These are phyloP conservation scores for Cordyceps javanica DNA, from an alignment of 2,329 filamentous ascomycete genomes.

Conservation along the genomic window DNA sequence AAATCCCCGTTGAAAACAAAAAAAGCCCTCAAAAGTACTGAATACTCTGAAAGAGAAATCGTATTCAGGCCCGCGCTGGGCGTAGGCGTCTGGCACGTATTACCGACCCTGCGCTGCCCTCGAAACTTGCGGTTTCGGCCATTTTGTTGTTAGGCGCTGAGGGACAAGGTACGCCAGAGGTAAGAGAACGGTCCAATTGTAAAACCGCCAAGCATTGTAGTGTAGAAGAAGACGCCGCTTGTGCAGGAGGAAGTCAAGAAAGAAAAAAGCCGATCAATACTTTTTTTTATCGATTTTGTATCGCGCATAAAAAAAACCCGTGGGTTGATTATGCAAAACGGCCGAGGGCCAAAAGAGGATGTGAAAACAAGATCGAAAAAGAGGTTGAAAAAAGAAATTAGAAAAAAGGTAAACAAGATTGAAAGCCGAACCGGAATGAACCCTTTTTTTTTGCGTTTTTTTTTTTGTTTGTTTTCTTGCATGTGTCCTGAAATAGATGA, in stretches of 20 bases:
- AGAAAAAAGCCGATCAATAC: not conserved
- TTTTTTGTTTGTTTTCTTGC: not conserved
- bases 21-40: not conserved
- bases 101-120: too few relatives aligned
- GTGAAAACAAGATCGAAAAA: not conserved
- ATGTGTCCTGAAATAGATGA: not conserved
- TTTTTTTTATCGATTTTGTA: not conserved
- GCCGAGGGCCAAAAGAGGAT: not conserved
- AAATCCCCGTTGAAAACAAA: not conserved
- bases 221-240: not conserved
- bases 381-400: not conserved
- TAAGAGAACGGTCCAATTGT: not conserved
- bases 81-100: too few relatives aligned
- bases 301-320: not conserved
- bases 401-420: not conserved
- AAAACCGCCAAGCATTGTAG: not conserved
- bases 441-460: not conserved
- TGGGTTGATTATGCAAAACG: not conserved
- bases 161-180: not conserved
- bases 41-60: not conserved
- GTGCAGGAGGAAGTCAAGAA: not conserved
- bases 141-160: not conserved
- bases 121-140: too few relatives aligned
- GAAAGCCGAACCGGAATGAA: not conserved
- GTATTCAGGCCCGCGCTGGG: not conserved